A percentile compares a stretch with the other conserved stretches of the same genome.
Conservation (phyloP, 192 early-diverging fungal species). For the Gigaspora rosea region DNA sequence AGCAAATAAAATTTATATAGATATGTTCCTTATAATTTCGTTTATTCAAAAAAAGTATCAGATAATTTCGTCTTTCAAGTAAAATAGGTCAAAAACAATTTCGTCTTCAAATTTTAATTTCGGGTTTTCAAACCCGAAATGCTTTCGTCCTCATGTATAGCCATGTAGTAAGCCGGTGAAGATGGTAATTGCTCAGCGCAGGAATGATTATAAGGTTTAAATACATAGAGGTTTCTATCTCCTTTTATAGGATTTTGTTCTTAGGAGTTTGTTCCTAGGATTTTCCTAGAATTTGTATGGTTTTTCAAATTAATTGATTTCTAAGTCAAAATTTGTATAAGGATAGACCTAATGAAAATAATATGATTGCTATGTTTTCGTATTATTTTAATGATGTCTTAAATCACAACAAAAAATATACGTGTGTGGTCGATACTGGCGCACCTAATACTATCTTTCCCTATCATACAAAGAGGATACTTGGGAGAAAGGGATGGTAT, state of each 20-base stretch:
- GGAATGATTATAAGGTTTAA: constrained; percentile 23
- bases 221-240: constrained; percentile 1
- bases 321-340: constrained; percentile 11
- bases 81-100: too few relatives aligned
- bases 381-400: constrained; percentile 14
- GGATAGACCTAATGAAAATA: constrained; percentile 22
- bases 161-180: constrained; percentile 12
- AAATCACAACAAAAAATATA: constrained; percentile 28
- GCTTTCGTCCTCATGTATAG: too few relatives aligned
- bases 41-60: too few relatives aligned
- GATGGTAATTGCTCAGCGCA: constrained; percentile 21
- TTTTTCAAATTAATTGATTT: constrained; percentile 21
- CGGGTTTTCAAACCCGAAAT: too few relatives aligned
- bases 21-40: too few relatives aligned
- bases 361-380: constrained; percentile 22
- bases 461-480: constrained; percentile 14
- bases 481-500: constrained; percentile 9
- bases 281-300: constrained; percentile 11
- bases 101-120: too few relatives aligned
- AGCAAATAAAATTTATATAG: too few relatives aligned
- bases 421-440: constrained; percentile 26
- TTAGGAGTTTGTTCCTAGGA: too few relatives aligned
- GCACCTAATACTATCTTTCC: constrained; percentile 1
- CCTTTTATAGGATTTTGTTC: constrained; percentile 20
- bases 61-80: too few relatives aligned